Conservation (phyloP, 345 rosid species). For the Psidium friedrichsthalianum region DNA sequence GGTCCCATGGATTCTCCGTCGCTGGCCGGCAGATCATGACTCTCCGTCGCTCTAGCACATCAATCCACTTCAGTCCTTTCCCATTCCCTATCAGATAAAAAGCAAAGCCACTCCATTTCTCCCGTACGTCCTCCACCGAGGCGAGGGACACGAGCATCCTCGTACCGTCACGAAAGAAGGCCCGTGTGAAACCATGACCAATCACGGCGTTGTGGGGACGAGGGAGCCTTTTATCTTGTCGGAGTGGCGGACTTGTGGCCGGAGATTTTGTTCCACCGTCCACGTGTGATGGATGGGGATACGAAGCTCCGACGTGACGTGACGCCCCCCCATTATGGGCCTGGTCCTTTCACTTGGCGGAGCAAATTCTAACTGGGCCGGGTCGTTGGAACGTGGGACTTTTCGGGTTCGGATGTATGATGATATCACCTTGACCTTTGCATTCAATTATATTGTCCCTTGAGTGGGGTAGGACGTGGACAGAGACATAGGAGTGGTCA, state of each 20-base stretch:
- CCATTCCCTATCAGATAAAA: not conserved
- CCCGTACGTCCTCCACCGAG: not conserved
- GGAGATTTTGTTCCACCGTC: not conserved
- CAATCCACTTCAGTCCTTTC: not conserved
- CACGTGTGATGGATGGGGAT: not conserved
- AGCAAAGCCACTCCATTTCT: not conserved
- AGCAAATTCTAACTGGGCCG: not conserved
- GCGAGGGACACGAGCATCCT: not conserved
- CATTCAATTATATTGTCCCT: not conserved
- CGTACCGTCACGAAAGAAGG: not conserved
- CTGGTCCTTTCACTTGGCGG: not conserved
- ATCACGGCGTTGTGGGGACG: not conserved
- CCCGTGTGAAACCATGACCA: not conserved
- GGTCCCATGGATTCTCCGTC: too few relatives aligned
- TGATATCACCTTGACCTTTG: not conserved
- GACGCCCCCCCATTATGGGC: not conserved
- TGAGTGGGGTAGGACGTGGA: not conserved
- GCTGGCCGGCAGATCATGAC: not conserved
- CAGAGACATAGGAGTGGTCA: not conserved
- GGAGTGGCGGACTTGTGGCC: not conserved
- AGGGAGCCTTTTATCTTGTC: too few relatives aligned
- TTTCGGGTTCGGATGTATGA: not conserved
- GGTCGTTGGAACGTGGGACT: not conserved
- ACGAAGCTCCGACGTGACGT: not conserved
- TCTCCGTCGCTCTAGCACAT: not conserved